These are phyloP conservation scores for Chlorella vulgaris DNA, from an alignment of 139 green algal species.

Conservation along the genomic window DNA sequence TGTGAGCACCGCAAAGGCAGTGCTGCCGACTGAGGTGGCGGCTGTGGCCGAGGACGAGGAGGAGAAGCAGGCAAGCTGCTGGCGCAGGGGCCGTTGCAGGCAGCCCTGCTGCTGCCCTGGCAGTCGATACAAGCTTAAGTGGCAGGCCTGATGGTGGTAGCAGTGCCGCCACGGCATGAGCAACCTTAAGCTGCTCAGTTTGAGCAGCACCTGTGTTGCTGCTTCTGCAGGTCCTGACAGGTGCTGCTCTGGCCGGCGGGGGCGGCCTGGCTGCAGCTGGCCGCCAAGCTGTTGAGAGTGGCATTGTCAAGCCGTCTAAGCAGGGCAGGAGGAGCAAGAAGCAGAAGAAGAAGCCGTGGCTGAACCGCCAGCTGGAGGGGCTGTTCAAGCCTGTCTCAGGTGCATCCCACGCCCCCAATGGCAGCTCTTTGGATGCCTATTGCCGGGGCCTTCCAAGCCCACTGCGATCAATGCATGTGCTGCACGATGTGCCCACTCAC, in stretches of 20 bases:
- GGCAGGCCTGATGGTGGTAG: too few species aligned
- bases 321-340: neutral
- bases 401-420: too few species aligned
- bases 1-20: neutral
- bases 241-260: neutral
- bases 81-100: too few species aligned
- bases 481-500: too few species aligned
- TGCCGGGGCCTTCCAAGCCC: too few species aligned
- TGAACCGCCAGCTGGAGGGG: slow-evolving; percentile 16
- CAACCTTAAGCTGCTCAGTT: too few species aligned
- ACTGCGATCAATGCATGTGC: too few species aligned
- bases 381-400: slow-evolving; percentile 17
- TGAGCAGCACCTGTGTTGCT: too few species aligned
- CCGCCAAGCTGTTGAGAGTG: neutral
- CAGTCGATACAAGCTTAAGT: too few species aligned
- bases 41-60: slow-evolving; percentile 3
- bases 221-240: neutral
- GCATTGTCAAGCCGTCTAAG: neutral
- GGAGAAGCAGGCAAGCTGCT: slow-evolving; percentile 5
- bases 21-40: slow-evolving; percentile 13
- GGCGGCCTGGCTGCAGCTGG: neutral
- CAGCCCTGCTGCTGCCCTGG: neutral
- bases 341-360: slow-evolving; percentile 15
- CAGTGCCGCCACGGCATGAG: too few species aligned
- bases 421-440: too few species aligned